Evolutionary conservation across 495 filamentous ascomycete genomes (phyloP).

Genomic region (Tuber brumale): DNA sequence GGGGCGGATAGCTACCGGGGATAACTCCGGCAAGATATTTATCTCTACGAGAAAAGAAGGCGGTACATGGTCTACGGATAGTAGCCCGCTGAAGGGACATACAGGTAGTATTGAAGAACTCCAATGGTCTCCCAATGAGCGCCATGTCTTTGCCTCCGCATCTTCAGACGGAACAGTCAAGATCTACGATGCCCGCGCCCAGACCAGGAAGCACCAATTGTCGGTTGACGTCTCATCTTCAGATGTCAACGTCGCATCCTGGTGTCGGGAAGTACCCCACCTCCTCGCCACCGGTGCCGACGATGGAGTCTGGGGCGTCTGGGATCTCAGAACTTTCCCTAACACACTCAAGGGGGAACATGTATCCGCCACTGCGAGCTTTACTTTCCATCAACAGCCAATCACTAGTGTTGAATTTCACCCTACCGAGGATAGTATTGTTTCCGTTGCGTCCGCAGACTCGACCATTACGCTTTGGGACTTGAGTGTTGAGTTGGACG

Average conservation of each 20-base stretch:
- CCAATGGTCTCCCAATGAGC: conserved; percentile 90
- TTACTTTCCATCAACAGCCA: conserved; percentile 90
- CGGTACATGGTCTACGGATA: conserved; percentile 79
- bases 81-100: conserved; percentile 73
- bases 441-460: conserved; percentile 86
- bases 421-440: conserved; percentile 88
- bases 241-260: conserved; percentile 94
- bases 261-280: conserved; percentile 78
- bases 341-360: conserved; percentile 54
- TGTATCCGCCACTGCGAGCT: conserved; percentile 63
- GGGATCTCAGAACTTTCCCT: conserved; percentile 85
- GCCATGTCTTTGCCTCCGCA: conserved; percentile 85
- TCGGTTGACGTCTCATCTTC: conserved; percentile 73
- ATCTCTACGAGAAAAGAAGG: conserved; percentile 75
- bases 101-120: conserved; percentile 82
- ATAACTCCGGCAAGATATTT: conserved; percentile 84
- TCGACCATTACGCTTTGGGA: conserved; percentile 95
- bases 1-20: conserved; percentile 85
- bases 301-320: conserved; percentile 89
- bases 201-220: conserved; percentile 74
- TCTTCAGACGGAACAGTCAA: conserved; percentile 90
- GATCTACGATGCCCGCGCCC: conserved; percentile 89
- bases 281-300: conserved; percentile 89
- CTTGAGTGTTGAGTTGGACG: conserved; percentile 89
- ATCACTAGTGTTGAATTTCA: conserved; percentile 97